A percentile compares a stretch with the other conserved stretches of the same genome.
Conservation (phyloP, 1,284 basidiomycete species). For the Farysia itapuensis region DNA sequence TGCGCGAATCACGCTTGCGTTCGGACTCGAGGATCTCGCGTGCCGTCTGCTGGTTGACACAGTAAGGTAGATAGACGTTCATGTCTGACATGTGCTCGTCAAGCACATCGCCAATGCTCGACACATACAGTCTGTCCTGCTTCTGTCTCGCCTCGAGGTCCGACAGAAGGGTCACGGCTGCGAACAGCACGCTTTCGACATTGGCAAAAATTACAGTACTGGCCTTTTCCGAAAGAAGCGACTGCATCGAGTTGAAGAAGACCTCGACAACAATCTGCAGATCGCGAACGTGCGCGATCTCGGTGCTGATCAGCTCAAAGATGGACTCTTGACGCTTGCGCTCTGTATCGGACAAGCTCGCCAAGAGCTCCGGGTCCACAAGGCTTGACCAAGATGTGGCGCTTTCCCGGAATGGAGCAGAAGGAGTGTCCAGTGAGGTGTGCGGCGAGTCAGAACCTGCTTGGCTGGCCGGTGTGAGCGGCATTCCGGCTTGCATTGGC, state of each 20-base stretch:
- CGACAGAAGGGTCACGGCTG: conserved; percentile 55
- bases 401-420: conserved; percentile 2
- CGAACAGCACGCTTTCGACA: conserved; percentile 69
- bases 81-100: conserved; percentile 74
- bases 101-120: conserved; percentile 82
- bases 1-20: conserved; percentile 69
- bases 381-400: conserved; percentile 83
- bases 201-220: conserved; percentile 86
- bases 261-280: conserved; percentile 70
- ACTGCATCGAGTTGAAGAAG: conserved; percentile 78
- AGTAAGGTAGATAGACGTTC: conserved; percentile 83
- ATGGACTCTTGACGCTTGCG: conserved; percentile 98
- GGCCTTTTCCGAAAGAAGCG: conserved; percentile 74
- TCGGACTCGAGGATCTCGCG: conserved; percentile 77
- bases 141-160: conserved; percentile 87
- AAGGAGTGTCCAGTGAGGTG: background rate
- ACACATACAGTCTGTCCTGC: conserved; percentile 83
- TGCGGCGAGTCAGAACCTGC: conserved; percentile 8
- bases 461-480: conserved; percentile 6
- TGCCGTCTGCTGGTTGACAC: conserved; percentile 81
- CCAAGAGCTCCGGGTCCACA: conserved; percentile 77
- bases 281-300: conserved; percentile 93
- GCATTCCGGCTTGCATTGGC: conserved; percentile 17
- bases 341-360: conserved; percentile 81
- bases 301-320: conserved; percentile 98